Evolutionary conservation across 129 eudicot species (phyloP).

Genomic region (Calendula officinalis): DNA sequence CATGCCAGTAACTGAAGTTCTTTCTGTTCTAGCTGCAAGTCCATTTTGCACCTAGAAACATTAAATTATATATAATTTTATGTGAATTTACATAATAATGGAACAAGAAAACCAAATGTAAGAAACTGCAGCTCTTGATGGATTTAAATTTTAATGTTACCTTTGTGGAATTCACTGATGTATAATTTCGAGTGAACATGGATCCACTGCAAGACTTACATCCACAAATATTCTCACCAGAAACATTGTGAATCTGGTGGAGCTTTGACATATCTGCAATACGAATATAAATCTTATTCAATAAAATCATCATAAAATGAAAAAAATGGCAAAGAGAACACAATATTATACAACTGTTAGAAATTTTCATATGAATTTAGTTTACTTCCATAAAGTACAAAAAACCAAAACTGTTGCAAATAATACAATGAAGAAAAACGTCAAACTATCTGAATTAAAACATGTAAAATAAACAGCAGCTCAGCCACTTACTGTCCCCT

Average conservation of each 20-base stretch:
- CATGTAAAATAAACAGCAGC: constrained; percentile 5
- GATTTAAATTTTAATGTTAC: constrained; percentile 19
- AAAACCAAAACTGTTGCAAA: too few species aligned
- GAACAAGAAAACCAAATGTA: constrained; percentile 11
- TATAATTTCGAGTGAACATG: constrained; percentile 37
- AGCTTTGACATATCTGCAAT: constrained; percentile 41
- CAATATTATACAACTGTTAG: too few species aligned
- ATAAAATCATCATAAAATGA: neutral
- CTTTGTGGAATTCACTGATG: constrained; percentile 39
- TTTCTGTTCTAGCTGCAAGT: constrained; percentile 33
- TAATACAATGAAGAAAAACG: too few species aligned
- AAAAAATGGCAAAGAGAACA: too few species aligned
- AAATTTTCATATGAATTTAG: neutral
- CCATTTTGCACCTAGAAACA: constrained; percentile 30
- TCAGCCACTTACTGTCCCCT: constrained; percentile 49
- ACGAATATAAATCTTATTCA: neutral
- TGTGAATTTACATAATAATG: constrained; percentile 11
- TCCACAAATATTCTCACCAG: constrained; percentile 37
- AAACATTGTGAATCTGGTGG: constrained; percentile 33
- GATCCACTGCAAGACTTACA: constrained; percentile 43
- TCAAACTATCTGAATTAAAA: too few species aligned
- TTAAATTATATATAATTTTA: neutral
- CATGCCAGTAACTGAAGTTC: constrained; percentile 35
- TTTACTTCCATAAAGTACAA: neutral
- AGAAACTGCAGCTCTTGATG: neutral